Conservation (phyloP, 371 early-diverging fungal genomes). For the Nematocida displodere region DNA sequence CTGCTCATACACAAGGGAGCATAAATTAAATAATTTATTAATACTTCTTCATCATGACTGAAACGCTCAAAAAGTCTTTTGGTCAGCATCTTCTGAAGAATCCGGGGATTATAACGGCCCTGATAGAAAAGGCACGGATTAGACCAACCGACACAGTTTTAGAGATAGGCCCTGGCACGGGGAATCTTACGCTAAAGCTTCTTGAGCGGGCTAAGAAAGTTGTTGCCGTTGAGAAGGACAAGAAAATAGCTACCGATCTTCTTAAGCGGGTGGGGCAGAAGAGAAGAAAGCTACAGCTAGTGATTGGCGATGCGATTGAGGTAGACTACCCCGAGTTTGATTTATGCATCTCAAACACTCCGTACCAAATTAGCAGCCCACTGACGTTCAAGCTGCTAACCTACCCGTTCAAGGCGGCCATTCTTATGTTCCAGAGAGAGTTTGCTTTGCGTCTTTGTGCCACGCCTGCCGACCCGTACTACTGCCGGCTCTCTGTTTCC, state of each 20-base stretch:
- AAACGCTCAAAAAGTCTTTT: constrained; percentile 81
- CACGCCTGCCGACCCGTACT: constrained; percentile 80
- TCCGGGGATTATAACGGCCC: constrained; percentile 86
- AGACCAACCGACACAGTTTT: constrained; percentile 85
- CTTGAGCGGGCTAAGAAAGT: constrained; percentile 82
- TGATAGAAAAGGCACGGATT: constrained; percentile 88
- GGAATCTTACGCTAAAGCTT: constrained; percentile 91
- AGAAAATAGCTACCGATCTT: constrained; percentile 88
- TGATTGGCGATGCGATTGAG: constrained; percentile 93
- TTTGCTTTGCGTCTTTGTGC: constrained; percentile 94
- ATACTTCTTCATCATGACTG: too few species aligned
- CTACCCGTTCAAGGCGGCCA: constrained; percentile 76
- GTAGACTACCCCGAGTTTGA: constrained; percentile 93
- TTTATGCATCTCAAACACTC: constrained; percentile 95
- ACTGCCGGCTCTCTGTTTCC: constrained; percentile 87
- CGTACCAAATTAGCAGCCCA: constrained; percentile 88
- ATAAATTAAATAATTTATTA: constrained; percentile 52
- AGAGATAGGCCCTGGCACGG: constrained; percentile 99
- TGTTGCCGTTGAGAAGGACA: constrained; percentile 78
- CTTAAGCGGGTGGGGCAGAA: constrained; percentile 74
- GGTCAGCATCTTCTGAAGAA: constrained; percentile 99
- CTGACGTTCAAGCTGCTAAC: constrained; percentile 87
- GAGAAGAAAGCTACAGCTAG: constrained; percentile 74
- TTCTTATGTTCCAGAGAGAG: constrained; percentile 98
- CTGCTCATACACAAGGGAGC: constrained; percentile 33